These are phyloP conservation scores for Aspergillus sp. DNA, from an alignment of 2,329 filamentous ascomycete species.

Conservation along the genomic window DNA sequence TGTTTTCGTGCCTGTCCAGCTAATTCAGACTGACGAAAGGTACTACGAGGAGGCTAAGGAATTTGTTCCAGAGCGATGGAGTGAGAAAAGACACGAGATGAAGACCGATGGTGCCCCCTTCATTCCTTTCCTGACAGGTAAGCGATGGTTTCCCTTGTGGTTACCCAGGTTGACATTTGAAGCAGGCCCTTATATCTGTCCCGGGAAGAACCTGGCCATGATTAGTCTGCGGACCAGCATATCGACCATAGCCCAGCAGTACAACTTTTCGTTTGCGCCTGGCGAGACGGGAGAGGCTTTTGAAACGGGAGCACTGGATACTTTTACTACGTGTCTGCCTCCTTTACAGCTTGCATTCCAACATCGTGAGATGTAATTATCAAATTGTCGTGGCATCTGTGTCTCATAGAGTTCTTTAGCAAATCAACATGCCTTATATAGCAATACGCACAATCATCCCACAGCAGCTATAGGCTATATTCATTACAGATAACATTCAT, in stretches of 20 bases:
- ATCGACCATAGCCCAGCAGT: conserved; percentile 20
- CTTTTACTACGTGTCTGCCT: conserved; percentile 30
- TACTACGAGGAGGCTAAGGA: conserved; percentile 21
- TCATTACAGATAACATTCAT: too few relatives aligned
- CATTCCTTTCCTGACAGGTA: conserved; percentile 27
- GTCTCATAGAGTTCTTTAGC: too few relatives aligned
- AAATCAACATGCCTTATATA: too few relatives aligned
- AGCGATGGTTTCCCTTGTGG: conserved; percentile 4
- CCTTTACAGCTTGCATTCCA: conserved; percentile 24
- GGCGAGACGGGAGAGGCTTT: conserved; percentile 23
- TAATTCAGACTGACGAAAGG: conserved; percentile 30
- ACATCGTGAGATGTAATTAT: background rate
- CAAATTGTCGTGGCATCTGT: background rate
- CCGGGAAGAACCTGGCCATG: conserved; percentile 34
- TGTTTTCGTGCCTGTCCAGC: conserved; percentile 23
- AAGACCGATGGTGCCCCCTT: conserved; percentile 27
- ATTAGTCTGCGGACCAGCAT: conserved; percentile 33
- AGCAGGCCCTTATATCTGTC: conserved; percentile 31
- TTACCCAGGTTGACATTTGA: background rate
- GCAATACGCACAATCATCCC: too few relatives aligned
- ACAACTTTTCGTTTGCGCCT: conserved; percentile 23
- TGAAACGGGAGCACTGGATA: conserved; percentile 20
- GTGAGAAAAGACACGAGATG: conserved; percentile 21
- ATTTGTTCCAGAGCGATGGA: conserved; percentile 38
- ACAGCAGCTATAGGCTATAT: too few relatives aligned